Evolutionary conservation across 352 stramenopile species (phyloP), one percentile per base, ranked within the genome.

Genomic region (Globisporangium spinosum): DNA sequence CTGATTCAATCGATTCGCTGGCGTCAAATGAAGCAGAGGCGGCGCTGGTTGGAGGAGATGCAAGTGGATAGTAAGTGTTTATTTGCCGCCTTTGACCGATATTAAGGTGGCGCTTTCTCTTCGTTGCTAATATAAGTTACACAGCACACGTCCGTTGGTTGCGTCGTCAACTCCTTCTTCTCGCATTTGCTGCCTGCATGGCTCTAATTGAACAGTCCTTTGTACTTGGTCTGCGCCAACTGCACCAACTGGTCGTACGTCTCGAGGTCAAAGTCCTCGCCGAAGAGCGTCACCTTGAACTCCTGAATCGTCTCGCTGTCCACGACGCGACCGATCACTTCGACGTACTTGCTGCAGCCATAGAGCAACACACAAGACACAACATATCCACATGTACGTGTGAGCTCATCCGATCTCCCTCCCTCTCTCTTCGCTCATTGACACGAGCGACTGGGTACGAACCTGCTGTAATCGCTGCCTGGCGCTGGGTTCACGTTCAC

Each of bases 271-370:
- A 93, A 89, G 70, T 87, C 79, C 62, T 94, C 88, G 17, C 85
- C 83, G 57, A 93, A 95, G 60, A 89, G 83, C 70, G 86, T 94
- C 38, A 77, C 85, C 75, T 95, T 95, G 74, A 93, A 94, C 73
- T 95, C 86, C 65, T 94, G 73, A 58, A 95, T 77, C 53, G 82
- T 89, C 65, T 91, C 79, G 51, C 70, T 74, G 62, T 92, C 81
- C 58, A 85, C 62, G 13, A 94, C 88, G 23, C 82, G 82, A 22
- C 88, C 88, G 25, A 95, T 94, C 64, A 95, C 88, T 64, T 95
- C 88, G 57, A 95, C 86, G 20, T 89, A 79, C 76, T 94, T 93
- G 74, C 86, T 89, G 58, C 49, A 60, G 2, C 34, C 10, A 12
- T 22, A 54, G 7, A 62, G 8, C 29, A 61, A 61, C 55, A 35